These are phyloP conservation scores for Tephrocybe sp. DNA, from an alignment of 768 basidiomycete species.

Conservation along the genomic window DNA sequence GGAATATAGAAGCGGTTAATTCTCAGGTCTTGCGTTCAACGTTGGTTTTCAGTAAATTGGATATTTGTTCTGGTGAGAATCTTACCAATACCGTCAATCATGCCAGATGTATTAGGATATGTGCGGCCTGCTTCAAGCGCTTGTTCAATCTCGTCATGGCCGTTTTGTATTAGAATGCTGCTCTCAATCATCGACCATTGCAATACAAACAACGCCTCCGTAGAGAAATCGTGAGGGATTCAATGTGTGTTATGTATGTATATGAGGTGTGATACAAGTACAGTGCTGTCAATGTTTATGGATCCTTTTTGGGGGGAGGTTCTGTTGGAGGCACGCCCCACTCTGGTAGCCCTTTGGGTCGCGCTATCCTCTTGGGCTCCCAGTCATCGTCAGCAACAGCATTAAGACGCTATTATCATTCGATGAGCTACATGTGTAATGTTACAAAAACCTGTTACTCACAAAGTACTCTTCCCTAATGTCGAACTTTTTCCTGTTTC, in stretches of 20 bases:
- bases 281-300: neutral
- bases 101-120: too few species aligned
- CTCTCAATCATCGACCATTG: too few species aligned
- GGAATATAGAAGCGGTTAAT: conserved; percentile 17
- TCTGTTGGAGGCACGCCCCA: conserved; percentile 85
- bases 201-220: too few species aligned
- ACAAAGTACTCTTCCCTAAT: conserved; percentile 97
- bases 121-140: too few species aligned
- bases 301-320: conserved; percentile 29
- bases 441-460: too few species aligned
- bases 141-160: too few species aligned
- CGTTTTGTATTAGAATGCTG: too few species aligned
- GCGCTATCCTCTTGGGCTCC: conserved; percentile 82
- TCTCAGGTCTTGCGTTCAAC: neutral
- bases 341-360: conserved; percentile 88
- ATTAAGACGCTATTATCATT: conserved; percentile 55
- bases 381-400: conserved; percentile 68
- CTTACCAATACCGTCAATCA: too few species aligned
- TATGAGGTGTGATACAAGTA: neutral
- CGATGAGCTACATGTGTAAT: neutral
- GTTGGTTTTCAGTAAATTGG: neutral
- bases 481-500: conserved; percentile 79
- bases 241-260: neutral
- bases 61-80: neutral
- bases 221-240: too few species aligned